Evolutionary conservation across 1,284 basidiomycete species (phyloP), one percentile per base, ranked within the genome.

Genomic region (Cystobasidium sp.): DNA sequence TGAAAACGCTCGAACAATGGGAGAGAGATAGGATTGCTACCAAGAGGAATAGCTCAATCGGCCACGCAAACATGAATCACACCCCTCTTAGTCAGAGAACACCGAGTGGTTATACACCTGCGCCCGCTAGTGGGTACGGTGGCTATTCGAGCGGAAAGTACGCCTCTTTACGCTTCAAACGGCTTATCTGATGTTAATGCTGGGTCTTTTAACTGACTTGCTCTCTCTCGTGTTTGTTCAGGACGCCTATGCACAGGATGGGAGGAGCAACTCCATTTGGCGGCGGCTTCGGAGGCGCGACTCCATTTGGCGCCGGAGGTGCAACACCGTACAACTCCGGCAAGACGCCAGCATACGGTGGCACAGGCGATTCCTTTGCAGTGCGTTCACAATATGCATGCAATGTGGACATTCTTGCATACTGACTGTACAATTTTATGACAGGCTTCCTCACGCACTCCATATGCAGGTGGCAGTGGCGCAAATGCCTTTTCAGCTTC

Each of bases 291-390:
- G 52, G 67, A 55, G 74, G 64, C n/a, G 56, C 66, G 20, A 74
- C 68, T 16, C 74, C 76, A 14, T 70, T 62, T 41, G 71, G 52
- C 6, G 68, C 49, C 14, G 78, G 77, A 22, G 75, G 77, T 20
- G 43, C 75, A 5, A 79, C 79, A 8, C 78, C 79, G 1, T 78
- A 68, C 41, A 59, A 61, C 0, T 76, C 77, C 16, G 78, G 78
- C 18, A 72, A 77, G 59, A 80, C 79, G 20, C 78, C 78, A 7
- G 78, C 79, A 16, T 80, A 81, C 74, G 80, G 78, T 8, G 80
- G 75, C 51, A 81, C 82, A 39, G 82, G 83, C 12, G 84, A 84
- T 1, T 83, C 80, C 0, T 84, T 75, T 52, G 77, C 77, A 16
- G 76, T 70, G 47, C 59, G 64, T 59, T 49, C 51, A 31, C 47